Conservation (phyloP, 108 stramenopile genomes). For the Stephanodiscus triporus region DNA sequence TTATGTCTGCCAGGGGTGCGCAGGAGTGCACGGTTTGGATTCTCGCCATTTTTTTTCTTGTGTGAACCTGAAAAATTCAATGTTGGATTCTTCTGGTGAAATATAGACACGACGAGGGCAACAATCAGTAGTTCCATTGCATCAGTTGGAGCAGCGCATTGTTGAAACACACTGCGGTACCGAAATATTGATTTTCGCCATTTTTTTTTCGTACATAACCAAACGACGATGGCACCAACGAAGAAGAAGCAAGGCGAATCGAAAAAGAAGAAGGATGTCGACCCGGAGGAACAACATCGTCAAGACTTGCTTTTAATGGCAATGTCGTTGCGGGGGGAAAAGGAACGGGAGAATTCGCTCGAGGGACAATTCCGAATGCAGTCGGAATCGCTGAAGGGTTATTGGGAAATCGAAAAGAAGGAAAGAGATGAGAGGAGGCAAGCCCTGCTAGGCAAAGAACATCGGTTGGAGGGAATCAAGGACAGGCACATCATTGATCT, state of each 20-base stretch:
- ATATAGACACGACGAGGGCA: too few species aligned
- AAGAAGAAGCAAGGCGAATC: background rate
- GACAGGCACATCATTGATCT: conserved; percentile 36
- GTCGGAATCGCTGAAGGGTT: conserved; percentile 25
- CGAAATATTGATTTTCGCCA: background rate
- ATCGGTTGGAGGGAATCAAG: conserved; percentile 34
- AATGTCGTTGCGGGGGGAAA: conserved; percentile 16
- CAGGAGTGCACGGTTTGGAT: too few species aligned
- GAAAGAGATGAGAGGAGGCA: conserved; percentile 27
- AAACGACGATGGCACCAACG: background rate
- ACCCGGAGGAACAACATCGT: conserved; percentile 25
- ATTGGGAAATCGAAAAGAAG: conserved; percentile 52
- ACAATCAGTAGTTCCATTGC: too few species aligned
- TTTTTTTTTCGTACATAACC: background rate
- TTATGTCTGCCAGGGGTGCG: too few species aligned
- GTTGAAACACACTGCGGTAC: too few species aligned
- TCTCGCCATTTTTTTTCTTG: too few species aligned
- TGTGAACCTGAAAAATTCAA: too few species aligned
- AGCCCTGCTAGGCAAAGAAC: conserved; percentile 35
- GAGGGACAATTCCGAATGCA: conserved; percentile 27
- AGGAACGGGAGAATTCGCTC: conserved; percentile 5
- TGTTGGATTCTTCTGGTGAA: too few species aligned
- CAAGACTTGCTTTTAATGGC: conserved; percentile 33
- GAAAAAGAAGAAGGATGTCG: conserved; percentile 22
- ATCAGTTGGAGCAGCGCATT: too few species aligned